Evolutionary conservation across 1,284 basidiomycete species (phyloP).

Genomic region (Sporisorium iseilematis-ciliati): DNA sequence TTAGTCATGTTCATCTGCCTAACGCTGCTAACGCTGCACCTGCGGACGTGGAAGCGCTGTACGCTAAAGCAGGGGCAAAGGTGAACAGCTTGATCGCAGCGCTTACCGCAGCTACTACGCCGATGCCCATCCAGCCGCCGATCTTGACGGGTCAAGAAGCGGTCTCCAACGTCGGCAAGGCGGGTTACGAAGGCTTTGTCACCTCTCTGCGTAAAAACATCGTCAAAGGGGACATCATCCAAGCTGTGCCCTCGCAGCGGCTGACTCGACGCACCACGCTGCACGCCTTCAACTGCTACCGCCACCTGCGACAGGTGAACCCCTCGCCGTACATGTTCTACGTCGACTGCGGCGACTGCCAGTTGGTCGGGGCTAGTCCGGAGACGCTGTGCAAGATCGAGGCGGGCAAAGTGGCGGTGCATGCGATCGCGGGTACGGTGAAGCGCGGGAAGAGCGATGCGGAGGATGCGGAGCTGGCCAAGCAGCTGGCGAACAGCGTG

Average conservation of each 20-base stretch:
- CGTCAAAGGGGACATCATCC: constrained; percentile 96
- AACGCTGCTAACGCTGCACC: constrained; percentile 74
- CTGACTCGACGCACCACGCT: constrained; percentile 85
- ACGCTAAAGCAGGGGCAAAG: constrained; percentile 42
- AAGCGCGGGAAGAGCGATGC: constrained; percentile 77
- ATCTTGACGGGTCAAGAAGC: constrained; percentile 71
- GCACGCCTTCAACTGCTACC: constrained; percentile 97
- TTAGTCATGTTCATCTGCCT: constrained; percentile 90
- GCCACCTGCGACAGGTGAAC: constrained; percentile 91
- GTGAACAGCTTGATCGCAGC: constrained; percentile 42
- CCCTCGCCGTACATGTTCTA: constrained; percentile 99
- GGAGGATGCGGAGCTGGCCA: constrained; percentile 86
- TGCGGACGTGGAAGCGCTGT: constrained; percentile 65
- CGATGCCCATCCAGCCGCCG: constrained; percentile 73
- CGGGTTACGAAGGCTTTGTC: constrained; percentile 92
- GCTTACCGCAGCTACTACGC: constrained; percentile 71
- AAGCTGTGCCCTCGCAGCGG: constrained; percentile 96
- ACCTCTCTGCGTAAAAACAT: constrained; percentile 93
- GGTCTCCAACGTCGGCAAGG: constrained; percentile 91
- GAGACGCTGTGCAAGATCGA: constrained; percentile 98
- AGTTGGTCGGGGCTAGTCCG: constrained; percentile 95
- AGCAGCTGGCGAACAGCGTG: constrained; percentile 81
- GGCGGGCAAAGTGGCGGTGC: constrained; percentile 87
- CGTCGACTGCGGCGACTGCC: constrained; percentile 84
- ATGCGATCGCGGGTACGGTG: constrained; percentile 97